These are phyloP conservation scores for Oryza brachyantha DNA, from an alignment of 176 grass and related monocot genomes.

Conservation along the genomic window DNA sequence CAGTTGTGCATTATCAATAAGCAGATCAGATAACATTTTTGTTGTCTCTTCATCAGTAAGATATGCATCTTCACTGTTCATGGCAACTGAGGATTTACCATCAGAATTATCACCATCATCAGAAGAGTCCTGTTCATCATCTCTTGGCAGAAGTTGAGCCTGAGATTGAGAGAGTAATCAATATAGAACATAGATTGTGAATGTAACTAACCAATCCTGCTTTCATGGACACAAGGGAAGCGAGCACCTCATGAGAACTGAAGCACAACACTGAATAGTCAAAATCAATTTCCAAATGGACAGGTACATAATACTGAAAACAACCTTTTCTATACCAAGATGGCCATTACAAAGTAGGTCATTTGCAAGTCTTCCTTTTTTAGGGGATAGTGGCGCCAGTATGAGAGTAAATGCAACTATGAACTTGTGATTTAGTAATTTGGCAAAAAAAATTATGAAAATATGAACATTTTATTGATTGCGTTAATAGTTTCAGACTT, in stretches of 20 bases:
- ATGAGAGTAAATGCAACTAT: neutral
- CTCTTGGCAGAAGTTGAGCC: constrained; percentile 79
- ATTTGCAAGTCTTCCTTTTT: neutral
- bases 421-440: neutral
- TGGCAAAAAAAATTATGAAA: neutral
- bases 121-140: constrained; percentile 52
- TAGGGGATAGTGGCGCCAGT: neutral
- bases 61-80: constrained; percentile 39
- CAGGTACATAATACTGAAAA: neutral
- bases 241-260: neutral
- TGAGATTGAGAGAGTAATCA: constrained; percentile 12
- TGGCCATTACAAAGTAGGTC: neutral
- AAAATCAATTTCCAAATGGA: neutral
- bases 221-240: neutral
- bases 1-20: constrained; percentile 82
- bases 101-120: constrained; percentile 47
- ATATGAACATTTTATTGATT: neutral
- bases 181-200: neutral
- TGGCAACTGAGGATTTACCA: constrained; percentile 45
- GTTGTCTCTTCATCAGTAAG: constrained; percentile 53
- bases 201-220: neutral
- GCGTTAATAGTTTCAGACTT: neutral
- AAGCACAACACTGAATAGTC: neutral
- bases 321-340: neutral
- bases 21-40: constrained; percentile 75